phyloP scores from a whole-genome alignment of 1,284 basidiomycete species.

The Vanrija sp. region DNA sequence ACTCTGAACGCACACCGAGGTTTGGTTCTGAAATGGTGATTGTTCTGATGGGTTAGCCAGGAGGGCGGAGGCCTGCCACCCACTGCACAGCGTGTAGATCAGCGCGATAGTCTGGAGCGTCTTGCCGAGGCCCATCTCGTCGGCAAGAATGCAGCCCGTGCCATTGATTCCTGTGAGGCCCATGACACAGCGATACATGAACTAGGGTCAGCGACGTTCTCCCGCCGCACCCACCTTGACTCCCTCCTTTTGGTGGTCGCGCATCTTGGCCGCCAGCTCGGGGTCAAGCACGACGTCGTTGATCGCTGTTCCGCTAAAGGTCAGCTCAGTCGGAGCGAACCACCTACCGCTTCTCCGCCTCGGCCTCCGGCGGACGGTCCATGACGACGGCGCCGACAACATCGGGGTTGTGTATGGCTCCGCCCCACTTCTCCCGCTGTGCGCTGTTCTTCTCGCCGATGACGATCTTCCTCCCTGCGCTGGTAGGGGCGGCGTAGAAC shows the following conservation, averaged over 20 bases:
- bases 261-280: conserved; percentile 67
- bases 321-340: neutral
- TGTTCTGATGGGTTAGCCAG: conserved; percentile 56
- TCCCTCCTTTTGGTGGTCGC: conserved; percentile 91
- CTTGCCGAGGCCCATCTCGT: conserved; percentile 96
- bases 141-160: conserved; percentile 90
- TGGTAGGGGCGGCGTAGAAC: conserved; percentile 31
- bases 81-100: conserved; percentile 83
- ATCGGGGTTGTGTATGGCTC: conserved; percentile 57
- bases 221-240: conserved; percentile 32
- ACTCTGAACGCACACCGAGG: conserved; percentile 49
- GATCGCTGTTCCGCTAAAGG: conserved; percentile 46
- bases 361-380: conserved; percentile 68
- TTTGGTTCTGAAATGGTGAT: conserved; percentile 66
- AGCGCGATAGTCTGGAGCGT: conserved; percentile 80
- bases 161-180: conserved; percentile 78
- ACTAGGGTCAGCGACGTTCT: conserved; percentile 50
- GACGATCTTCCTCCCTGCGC: conserved; percentile 28
- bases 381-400: conserved; percentile 78
- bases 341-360: conserved; percentile 70
- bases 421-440: conserved; percentile 28
- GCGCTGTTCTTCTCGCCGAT: conserved; percentile 40
- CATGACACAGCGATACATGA: conserved; percentile 96
- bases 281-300: conserved; percentile 94
- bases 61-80: too few relatives aligned